Evolutionary conservation across 1,139 yeast genomes (phyloP).

Genomic region (Ashbya aceris): DNA sequence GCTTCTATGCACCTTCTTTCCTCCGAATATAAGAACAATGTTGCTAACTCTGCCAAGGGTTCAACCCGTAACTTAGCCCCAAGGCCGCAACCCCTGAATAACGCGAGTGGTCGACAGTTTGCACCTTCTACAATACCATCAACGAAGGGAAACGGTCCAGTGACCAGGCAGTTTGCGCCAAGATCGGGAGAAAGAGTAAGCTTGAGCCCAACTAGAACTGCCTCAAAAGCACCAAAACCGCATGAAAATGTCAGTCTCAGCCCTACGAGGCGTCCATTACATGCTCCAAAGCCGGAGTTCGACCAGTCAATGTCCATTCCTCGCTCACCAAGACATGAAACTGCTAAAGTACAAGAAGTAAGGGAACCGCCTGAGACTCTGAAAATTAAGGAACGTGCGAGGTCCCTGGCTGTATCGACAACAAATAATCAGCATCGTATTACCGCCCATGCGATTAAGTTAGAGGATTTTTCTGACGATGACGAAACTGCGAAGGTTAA

Average conservation of each 20-base stretch:
- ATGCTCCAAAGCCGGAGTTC: background rate
- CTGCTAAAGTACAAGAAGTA: background rate
- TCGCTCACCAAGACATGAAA: background rate
- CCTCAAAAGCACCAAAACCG: background rate
- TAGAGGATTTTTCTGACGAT: conserved; percentile 5
- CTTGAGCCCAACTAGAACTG: no score
- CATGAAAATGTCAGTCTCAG: background rate
- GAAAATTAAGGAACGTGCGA: background rate
- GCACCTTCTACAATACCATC: background rate
- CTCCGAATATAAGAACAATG: background rate
- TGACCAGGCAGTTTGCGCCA: background rate
- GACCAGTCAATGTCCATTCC: background rate
- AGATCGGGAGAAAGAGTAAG: background rate
- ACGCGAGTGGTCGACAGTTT: background rate
- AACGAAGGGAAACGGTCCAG: background rate
- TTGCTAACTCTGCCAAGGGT: background rate
- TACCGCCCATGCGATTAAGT: conserved; percentile 7
- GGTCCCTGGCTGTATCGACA: background rate
- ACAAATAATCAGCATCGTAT: conserved; percentile 2
- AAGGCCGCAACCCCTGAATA: background rate
- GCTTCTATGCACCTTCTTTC: conserved; percentile 21
- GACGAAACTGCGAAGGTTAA: conserved; percentile 4
- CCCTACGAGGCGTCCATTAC: background rate
- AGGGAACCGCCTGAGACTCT: background rate
- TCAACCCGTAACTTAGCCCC: background rate